Conservation (phyloP, 495 filamentous ascomycete genomes). For the Penicillium cinerascens region DNA sequence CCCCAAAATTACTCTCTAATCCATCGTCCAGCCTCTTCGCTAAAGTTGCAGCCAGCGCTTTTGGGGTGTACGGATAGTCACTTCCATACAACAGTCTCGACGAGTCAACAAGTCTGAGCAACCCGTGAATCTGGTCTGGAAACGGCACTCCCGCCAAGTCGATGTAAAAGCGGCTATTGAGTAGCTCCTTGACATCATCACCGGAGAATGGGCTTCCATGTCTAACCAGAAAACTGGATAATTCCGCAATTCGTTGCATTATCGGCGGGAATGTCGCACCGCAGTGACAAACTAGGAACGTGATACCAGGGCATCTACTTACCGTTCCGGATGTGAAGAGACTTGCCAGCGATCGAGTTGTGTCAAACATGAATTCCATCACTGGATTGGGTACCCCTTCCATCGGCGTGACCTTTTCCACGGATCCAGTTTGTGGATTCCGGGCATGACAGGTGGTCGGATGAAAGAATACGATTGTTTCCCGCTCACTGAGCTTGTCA, state of each 20-base stretch:
- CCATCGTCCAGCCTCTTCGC: slow-evolving; percentile 12
- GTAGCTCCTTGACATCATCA: slow-evolving; percentile 20
- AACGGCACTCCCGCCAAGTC: slow-evolving; percentile 52
- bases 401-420: slow-evolving; percentile 17
- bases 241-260: slow-evolving; percentile 37
- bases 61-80: slow-evolving; percentile 37
- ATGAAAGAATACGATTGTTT: slow-evolving; percentile 49
- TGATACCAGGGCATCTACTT: slow-evolving; percentile 39
- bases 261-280: slow-evolving; percentile 47
- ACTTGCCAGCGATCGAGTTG: slow-evolving; percentile 44
- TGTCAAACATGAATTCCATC: slow-evolving; percentile 58
- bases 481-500: slow-evolving; percentile 28
- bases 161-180: slow-evolving; percentile 43
- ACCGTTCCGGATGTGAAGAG: slow-evolving; percentile 49
- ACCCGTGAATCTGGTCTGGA: slow-evolving; percentile 39
- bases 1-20: slow-evolving; percentile 3
- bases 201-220: slow-evolving; percentile 6
- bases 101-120: slow-evolving; percentile 23
- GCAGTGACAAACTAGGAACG: slow-evolving; percentile 46
- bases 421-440: slow-evolving; percentile 2
- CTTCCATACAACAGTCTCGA: slow-evolving; percentile 46
- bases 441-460: slow-evolving; percentile 39
- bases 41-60: slow-evolving; percentile 2
- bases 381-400: slow-evolving; percentile 44
- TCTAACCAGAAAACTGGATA: slow-evolving; percentile 18